Evolutionary conservation across 352 stramenopile species (phyloP).

Genomic region (Lagenidium sp.): DNA sequence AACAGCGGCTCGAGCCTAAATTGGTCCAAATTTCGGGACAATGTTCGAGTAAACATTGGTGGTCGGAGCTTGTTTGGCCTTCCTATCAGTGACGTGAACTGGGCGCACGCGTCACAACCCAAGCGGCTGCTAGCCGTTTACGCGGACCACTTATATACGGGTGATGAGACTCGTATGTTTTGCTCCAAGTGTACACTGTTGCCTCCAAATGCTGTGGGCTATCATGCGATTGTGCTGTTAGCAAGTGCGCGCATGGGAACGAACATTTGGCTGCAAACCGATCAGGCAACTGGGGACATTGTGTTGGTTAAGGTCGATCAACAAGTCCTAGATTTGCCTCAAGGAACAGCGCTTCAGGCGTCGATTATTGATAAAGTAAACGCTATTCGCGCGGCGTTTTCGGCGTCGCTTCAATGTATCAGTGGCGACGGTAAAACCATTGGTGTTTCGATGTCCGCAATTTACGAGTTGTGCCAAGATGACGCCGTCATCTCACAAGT

Average conservation of each 20-base stretch:
- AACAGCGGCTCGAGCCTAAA: constrained; percentile 30
- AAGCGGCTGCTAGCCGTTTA: constrained; percentile 46
- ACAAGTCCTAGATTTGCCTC: constrained; percentile 34
- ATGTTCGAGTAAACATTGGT: constrained; percentile 46
- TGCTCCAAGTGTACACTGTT: constrained; percentile 74
- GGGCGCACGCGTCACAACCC: too few relatives aligned
- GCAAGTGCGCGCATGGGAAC: constrained; percentile 9
- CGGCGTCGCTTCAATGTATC: constrained; percentile 38
- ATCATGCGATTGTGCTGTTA: constrained; percentile 43
- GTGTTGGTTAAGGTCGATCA: constrained; percentile 53
- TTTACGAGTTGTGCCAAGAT: constrained; percentile 21
- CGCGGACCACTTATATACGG: constrained; percentile 56
- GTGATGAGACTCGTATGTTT: constrained; percentile 71
- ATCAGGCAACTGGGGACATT: constrained; percentile 34
- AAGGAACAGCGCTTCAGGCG: constrained; percentile 31
- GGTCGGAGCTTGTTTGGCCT: constrained; percentile 59
- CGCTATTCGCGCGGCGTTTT: constrained; percentile 38
- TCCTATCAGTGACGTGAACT: too few relatives aligned
- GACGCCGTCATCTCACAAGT: constrained; percentile 28
- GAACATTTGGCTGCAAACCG: constrained; percentile 66
- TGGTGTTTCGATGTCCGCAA: too few relatives aligned
- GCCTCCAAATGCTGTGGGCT: constrained; percentile 38
- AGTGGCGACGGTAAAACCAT: too few relatives aligned
- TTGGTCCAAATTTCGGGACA: constrained; percentile 55
- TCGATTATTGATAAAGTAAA: constrained; percentile 37